Base-by-base conservation (phyloP, 192 early-diverging fungal genomes). In the Chytriomyces hyalinus region DNA sequence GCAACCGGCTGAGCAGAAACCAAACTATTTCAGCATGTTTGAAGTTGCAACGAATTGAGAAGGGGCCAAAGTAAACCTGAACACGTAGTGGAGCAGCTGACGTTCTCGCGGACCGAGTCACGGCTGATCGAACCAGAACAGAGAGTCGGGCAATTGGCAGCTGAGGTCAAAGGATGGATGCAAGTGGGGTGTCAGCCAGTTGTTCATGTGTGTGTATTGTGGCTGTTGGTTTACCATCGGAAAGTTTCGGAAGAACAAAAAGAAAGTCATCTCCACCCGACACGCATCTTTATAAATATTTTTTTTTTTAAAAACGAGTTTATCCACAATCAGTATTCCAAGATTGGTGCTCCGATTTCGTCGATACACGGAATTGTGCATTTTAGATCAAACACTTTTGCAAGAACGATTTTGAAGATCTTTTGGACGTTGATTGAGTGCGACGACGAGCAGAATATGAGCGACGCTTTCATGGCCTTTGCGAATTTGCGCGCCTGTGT, bases 391-490 rank as follows among this genome's bases (percentile, higher is more conserved):
- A 97, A 98, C 7, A 93, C 94, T 80, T 96, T 96, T 61, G 92
- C 90, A 15, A 98, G 78, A 2, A 97, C 93, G 72, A 98, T 96
- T 86, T 98, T 98, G 86, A 97, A 98, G 65, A 98, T 96, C 78
- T 96, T 93, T 87, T 98, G 94, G 46, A 98, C 93, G 72, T 98
- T 98, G 78, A 98, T 98, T 9, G 94, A 93, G 70, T 94, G 91
- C 36, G 95, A 88, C 15, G 95, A 96, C 49, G 94, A 96, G 75
- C 95, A 97, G 82, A 97, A 98, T 49, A 98, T 93, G 49, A 98
- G 85, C 22, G 97, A 91, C 6, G 97, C 95, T 60, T 91, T 90
- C 97, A 98, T 98, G n/a, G 95, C 97, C 15, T 90, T 88, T 0
- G 97, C 92, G 84, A 92, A 95, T 67, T 90, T 91, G 69, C 95